Conservation (phyloP, 1,284 basidiomycete species). For the Xanthoconium separans region DNA sequence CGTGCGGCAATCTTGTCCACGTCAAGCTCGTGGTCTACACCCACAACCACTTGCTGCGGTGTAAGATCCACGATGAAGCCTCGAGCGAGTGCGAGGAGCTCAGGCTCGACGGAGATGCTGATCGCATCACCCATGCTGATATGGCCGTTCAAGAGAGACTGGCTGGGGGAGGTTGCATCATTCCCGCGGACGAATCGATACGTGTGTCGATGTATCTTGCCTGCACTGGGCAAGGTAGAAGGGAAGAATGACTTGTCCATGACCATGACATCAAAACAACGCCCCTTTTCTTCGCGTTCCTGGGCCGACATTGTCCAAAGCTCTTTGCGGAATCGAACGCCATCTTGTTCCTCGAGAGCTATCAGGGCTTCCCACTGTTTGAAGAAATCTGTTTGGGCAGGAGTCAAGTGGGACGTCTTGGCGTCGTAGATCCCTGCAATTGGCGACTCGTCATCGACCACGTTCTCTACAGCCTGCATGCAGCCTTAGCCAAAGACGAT, state of each 20-base stretch:
- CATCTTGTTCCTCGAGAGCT: slow-evolving; percentile 86
- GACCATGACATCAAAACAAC: slow-evolving; percentile 81
- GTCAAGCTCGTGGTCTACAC: slow-evolving; percentile 80
- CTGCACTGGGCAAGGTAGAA: slow-evolving; percentile 22
- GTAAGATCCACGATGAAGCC: slow-evolving; percentile 82
- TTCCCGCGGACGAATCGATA: slow-evolving; percentile 62
- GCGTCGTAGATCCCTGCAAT: slow-evolving; percentile 75
- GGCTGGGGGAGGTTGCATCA: slow-evolving; percentile 18
- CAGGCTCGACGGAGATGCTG: slow-evolving; percentile 81
- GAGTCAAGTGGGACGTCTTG: slow-evolving; percentile 81
- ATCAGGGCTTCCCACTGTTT: slow-evolving; percentile 88
- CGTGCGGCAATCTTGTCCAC: slow-evolving; percentile 43
- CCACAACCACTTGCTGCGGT: slow-evolving; percentile 65
- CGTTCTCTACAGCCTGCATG: slow-evolving; percentile 67
- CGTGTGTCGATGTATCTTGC: slow-evolving; percentile 52
- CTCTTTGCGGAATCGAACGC: slow-evolving; percentile 81
- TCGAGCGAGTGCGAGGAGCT: slow-evolving; percentile 78
- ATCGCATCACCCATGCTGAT: slow-evolving; percentile 82
- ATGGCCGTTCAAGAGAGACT: slow-evolving; percentile 70
- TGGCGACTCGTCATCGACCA: slow-evolving; percentile 57
- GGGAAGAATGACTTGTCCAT: slow-evolving; percentile 45
- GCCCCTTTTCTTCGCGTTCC: slow-evolving; percentile 76
- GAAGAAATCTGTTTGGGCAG: slow-evolving; percentile 77
- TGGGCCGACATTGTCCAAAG: slow-evolving; percentile 89
- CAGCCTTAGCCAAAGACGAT: slow-evolving; percentile 2